Base-by-base conservation (phyloP, 1,139 yeast genomes). In the Zygotorulaspora mrakii region DNA sequence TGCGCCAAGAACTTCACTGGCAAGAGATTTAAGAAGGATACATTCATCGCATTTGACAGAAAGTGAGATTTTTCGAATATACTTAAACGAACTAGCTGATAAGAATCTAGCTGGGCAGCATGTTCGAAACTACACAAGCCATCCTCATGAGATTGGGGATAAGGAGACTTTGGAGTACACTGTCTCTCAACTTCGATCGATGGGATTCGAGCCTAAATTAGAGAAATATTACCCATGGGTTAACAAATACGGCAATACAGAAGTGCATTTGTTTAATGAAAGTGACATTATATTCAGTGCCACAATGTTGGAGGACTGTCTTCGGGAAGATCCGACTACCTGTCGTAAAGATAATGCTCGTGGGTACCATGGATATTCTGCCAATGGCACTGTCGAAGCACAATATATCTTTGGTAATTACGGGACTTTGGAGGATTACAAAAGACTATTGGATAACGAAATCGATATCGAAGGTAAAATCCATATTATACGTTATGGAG, bases 1-100 rank as follows among this genome's bases (percentile, higher is more conserved):
- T 57, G 68, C 88, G 20, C 96, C 96, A 1, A 66, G 96, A 44
- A 87, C 97, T 1, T 85, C 96, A 1, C 67, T 87, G 13, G 78
- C 84, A 39, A 70, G 96, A 48, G 97, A 89, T 61, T 78, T 85
- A 59, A 73, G 91, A 52, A 66, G 95, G 40, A 64, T 86, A 54
- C 87, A 87, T 61, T 78, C 80, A 16, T 72, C 81, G 18, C 73
- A 66, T 40, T 55, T 82, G 36, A 79, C 88, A 2, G 74, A 72
- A 45, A 70, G 76, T n/a, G 91, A 82, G 47, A 73, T 80, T 20
- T 74, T 79, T 49, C 62, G 89, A 34, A 63, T 73, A 30, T 73
- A 61, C 45, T 47, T 72, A 33, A 62, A 64, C 25, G 59, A 66
- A 12, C 41, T 65, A 32, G 45, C 46, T 20, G 50, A 52, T 6